Evolutionary conservation across 495 filamentous ascomycete species (phyloP).

Genomic region (Amorphotheca resinae): DNA sequence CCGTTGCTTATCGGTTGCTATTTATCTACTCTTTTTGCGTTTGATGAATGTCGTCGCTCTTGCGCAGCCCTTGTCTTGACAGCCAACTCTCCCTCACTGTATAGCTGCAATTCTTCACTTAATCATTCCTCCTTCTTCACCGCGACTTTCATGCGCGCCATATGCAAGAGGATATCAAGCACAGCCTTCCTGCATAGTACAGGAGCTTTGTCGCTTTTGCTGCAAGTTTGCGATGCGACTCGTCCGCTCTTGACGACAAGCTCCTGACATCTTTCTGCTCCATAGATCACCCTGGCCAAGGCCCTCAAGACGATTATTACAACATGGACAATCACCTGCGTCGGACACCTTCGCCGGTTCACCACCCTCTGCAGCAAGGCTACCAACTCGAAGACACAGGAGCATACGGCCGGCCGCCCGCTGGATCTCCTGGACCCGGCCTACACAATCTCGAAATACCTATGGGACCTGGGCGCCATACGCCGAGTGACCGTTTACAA

Average conservation of each 20-base stretch:
- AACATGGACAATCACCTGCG: slow-evolving; percentile 42
- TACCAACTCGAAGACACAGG: slow-evolving; percentile 61
- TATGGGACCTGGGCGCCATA: slow-evolving; percentile 37
- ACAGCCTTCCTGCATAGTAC: slow-evolving; percentile 15
- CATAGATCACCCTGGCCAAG: slow-evolving; percentile 17
- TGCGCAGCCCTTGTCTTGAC: slow-evolving; percentile 5
- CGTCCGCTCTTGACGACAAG: neutral
- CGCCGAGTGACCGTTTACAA: slow-evolving; percentile 49
- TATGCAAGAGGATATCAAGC: slow-evolving; percentile 4
- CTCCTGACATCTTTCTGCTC: slow-evolving; percentile 7
- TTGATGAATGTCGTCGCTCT: slow-evolving; percentile 8
- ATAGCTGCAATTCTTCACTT: neutral
- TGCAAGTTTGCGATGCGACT: slow-evolving; percentile 6
- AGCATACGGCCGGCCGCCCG: slow-evolving; percentile 14
- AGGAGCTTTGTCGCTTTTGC: too few species aligned
- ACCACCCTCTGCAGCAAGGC: slow-evolving; percentile 41
- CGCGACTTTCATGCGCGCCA: slow-evolving; percentile 7
- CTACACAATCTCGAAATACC: slow-evolving; percentile 55
- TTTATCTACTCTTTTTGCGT: neutral
- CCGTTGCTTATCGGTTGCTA: neutral
- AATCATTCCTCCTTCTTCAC: neutral
- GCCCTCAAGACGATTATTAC: slow-evolving; percentile 45
- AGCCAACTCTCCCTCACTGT: neutral
- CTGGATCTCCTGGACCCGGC: slow-evolving; percentile 18
- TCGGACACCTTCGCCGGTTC: slow-evolving; percentile 44